Evolutionary conservation across 345 rosid genomes (phyloP), one percentile per base, ranked within the genome.

Genomic region (Limnanthes douglasii): DNA sequence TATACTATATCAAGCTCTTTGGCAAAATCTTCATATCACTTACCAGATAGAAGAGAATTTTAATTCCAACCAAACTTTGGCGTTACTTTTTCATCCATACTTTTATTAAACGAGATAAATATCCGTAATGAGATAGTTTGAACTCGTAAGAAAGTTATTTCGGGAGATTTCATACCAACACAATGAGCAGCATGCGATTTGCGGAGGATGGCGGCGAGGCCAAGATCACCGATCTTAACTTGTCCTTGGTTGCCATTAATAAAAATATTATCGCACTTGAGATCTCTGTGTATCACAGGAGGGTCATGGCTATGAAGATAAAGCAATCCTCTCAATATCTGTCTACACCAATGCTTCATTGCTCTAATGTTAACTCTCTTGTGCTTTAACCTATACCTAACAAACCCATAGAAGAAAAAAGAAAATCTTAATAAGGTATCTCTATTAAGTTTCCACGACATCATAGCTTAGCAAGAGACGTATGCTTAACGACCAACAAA

Each of bases 161-260:
- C n/a, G n/a, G n/a, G n/a, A 43, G 29, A 23, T 53, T 25, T 35
- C 78, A 43, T 83, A 83, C 95, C 97, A 14, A 88, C 97, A 58
- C 95, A 83, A 22, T 70, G 93, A 64, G 69, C 95, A 52, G 93
- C 90, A 9, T 83, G 95, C 3, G 97, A 59, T 56, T 83, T 70
- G 19, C 71, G 61, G 34, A 88, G 90, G 28, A 79, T 69, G 14
- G 95, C 97, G 12, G 97, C 97, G 3, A 83, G 81, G 24, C 97
- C 95, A 18, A 88, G 97, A 79, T 86, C 97, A 1, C 97, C 96
- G 10, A 86, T 81, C 76, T 86, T 86, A 37, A 86, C 92, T 51
- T 82, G 93, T 28, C 97, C 97, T 62, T 83, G 97, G 61, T 83
- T 88, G 1, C 97, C 97, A 52, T 88, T 88, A 19, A 88, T 41